Conservation (phyloP, 202 grass and related monocot species). For the Schoenoplectus tabernaemontani region DNA sequence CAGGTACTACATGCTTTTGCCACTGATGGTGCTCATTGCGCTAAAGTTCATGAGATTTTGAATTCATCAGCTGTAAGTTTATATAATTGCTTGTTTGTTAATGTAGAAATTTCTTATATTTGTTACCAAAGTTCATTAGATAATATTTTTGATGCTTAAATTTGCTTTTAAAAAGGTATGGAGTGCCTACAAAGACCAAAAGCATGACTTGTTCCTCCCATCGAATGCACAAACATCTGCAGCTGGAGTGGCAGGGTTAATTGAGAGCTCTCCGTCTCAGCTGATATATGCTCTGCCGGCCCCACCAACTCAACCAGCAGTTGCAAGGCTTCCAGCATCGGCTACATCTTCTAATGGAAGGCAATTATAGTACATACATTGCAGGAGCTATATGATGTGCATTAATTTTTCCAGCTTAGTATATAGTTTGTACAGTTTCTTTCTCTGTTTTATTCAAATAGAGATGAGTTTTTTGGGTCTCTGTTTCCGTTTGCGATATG, state of each 20-base stretch:
- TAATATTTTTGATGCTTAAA: neutral
- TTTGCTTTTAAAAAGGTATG: slow-evolving; percentile 53
- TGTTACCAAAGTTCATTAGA: neutral
- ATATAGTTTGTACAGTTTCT: slow-evolving; percentile 30
- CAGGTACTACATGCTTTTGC: slow-evolving; percentile 99
- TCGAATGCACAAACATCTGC: slow-evolving; percentile 88
- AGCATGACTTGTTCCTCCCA: slow-evolving; percentile 93
- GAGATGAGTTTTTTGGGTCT: slow-evolving; percentile 20
- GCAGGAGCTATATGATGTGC: neutral
- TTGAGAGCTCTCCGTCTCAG: slow-evolving; percentile 85
- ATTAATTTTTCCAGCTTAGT: neutral
- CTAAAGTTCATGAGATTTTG: slow-evolving; percentile 91
- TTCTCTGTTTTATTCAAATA: slow-evolving; percentile 21
- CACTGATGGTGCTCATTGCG: slow-evolving; percentile 86
- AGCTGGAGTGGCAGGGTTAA: slow-evolving; percentile 87
- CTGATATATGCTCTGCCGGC: slow-evolving; percentile 73
- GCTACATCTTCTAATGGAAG: slow-evolving; percentile 41
- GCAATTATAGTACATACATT: slow-evolving; percentile 35
- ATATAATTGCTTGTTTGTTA: neutral
- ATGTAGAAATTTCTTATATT: neutral
- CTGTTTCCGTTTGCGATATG: neutral
- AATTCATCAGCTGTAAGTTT: slow-evolving; percentile 81
- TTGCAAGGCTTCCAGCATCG: slow-evolving; percentile 52
- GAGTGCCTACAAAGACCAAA: slow-evolving; percentile 97
- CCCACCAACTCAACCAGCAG: slow-evolving; percentile 52